Evolutionary conservation across 2,329 filamentous ascomycete species (phyloP).

Genomic region (Zalaria obscura): DNA sequence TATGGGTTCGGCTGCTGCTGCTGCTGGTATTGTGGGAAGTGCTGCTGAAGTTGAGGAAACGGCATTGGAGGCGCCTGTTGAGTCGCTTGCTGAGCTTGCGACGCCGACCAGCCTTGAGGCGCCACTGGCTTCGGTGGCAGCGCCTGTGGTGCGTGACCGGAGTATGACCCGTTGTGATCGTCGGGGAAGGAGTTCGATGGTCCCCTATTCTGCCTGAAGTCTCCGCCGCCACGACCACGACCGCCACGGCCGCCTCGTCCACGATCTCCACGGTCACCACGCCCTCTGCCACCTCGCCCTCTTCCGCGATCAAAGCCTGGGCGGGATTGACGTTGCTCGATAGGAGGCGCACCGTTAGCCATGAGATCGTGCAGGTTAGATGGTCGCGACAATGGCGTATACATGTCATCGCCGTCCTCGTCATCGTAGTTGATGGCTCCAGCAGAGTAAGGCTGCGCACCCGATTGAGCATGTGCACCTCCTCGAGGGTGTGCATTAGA

Average conservation of each 20-base stretch:
- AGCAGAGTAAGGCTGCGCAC: constrained; percentile 6
- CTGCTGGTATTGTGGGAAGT: background rate
- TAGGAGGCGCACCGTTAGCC: constrained; percentile 21
- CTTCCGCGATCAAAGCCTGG: constrained; percentile 22
- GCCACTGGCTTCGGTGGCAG: constrained; percentile 8
- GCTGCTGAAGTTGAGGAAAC: constrained; percentile 3
- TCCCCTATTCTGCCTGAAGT: constrained; percentile 5
- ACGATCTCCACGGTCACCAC: constrained; percentile 13
- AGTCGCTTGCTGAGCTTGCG: background rate
- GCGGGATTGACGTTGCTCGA: constrained; percentile 14
- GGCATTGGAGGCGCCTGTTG: constrained; percentile 1
- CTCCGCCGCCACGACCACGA: constrained; percentile 11
- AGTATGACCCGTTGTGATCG: constrained; percentile 9
- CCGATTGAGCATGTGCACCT: background rate
- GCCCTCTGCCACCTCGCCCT: constrained; percentile 18
- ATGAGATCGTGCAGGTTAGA: constrained; percentile 32
- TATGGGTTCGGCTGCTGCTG: constrained; percentile 5
- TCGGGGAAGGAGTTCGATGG: constrained; percentile 12
- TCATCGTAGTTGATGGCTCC: constrained; percentile 27
- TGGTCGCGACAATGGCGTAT: constrained; percentile 31
- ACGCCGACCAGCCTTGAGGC: constrained; percentile 1
- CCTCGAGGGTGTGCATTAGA: background rate
- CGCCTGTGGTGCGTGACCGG: constrained; percentile 4
- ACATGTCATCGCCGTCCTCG: constrained; percentile 28
- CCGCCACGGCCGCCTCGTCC: constrained; percentile 13